Conservation (phyloP, 179 eudicot genomes). For the Silene noctiflora region DNA sequence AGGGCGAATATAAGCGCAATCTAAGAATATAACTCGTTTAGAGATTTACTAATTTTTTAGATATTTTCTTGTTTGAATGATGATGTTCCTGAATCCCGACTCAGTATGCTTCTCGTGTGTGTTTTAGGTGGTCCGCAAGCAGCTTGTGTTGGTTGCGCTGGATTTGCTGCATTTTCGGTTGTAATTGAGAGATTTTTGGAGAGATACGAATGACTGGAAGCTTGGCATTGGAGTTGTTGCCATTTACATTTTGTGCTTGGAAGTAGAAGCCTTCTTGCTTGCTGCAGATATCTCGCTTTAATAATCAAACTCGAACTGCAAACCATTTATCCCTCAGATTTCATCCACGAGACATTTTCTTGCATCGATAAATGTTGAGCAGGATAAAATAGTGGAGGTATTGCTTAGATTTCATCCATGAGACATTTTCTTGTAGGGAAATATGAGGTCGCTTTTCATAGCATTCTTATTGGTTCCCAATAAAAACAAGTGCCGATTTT, state of each 20-base stretch:
- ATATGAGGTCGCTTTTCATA: not conserved
- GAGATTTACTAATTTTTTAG: not conserved
- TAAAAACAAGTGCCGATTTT: no score
- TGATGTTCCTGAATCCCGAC: not conserved
- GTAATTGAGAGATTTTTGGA: slow-evolving; percentile 76
- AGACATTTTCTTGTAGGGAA: not conserved
- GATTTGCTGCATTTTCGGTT: slow-evolving; percentile 91
- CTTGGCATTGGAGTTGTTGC: not conserved
- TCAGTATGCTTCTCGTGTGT: slow-evolving; percentile 7
- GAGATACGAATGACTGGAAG: slow-evolving; percentile 46
- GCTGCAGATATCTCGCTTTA: slow-evolving; percentile 5
- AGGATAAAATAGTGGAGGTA: not conserved
- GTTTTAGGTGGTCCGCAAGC: slow-evolving; percentile 84
- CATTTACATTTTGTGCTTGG: slow-evolving; percentile 14
- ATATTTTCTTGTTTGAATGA: not conserved
- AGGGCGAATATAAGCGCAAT: not conserved
- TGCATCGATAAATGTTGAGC: not conserved
- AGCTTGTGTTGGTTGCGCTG: slow-evolving; percentile 89
- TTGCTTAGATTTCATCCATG: not conserved
- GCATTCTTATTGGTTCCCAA: no score
- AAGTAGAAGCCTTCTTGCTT: not conserved
- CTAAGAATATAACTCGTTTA: not conserved
- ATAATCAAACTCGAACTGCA: slow-evolving; percentile 12
- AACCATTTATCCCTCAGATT: not conserved
- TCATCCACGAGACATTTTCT: no score